Base-by-base conservation (phyloP, 495 filamentous ascomycete species). In the Penicillium arizonense region DNA sequence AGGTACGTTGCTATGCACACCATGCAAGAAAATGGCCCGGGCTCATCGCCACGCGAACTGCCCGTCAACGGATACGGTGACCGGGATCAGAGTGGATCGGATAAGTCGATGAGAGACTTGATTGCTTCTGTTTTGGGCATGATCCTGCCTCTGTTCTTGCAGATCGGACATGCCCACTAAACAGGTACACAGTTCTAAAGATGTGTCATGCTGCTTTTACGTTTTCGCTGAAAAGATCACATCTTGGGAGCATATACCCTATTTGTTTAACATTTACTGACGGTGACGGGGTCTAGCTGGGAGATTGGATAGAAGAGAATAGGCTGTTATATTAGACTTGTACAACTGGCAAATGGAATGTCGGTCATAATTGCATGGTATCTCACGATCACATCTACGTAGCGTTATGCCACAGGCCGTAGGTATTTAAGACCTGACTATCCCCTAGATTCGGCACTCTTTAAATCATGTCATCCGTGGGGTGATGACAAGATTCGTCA, bases 1-100 rank as follows among this genome's bases (percentile, higher is more conserved):
- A 96, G 91, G 64, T 97, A 98, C 63, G 94, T 98, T 24, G 95
- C 94, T 2, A 96, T 97, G 93, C 94, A 98, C 64, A 90, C 91
- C 3, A 96, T 97, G 91, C 90, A 93, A 64, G 91, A 96, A 61
- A 85, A 87, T 39, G 82, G 83, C 51, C 70, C 56, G 50, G 72
- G 45, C 56, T 75, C 43, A 35, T 63, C 49, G 57, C 81, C 63
- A 50, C 80, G 84, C 11, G 80, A 82, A 40, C 36, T 65, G 7
- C 76, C 77, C 50, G 63, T 67, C 23, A 91, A 90, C 63, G 89
- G 89, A 21, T 91, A 87, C 61, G 65, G 79, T 11, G 87, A 91
- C 47, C 61, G 77, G 7, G 78, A 80, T 14, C 52, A 58, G 35
- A 35, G 57, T 35, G 74, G 69, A 53, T 65, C 68, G 12, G 70